Evolutionary conservation across 163 green algal genomes (phyloP).

Genomic region (Prototheca cutis): DNA sequence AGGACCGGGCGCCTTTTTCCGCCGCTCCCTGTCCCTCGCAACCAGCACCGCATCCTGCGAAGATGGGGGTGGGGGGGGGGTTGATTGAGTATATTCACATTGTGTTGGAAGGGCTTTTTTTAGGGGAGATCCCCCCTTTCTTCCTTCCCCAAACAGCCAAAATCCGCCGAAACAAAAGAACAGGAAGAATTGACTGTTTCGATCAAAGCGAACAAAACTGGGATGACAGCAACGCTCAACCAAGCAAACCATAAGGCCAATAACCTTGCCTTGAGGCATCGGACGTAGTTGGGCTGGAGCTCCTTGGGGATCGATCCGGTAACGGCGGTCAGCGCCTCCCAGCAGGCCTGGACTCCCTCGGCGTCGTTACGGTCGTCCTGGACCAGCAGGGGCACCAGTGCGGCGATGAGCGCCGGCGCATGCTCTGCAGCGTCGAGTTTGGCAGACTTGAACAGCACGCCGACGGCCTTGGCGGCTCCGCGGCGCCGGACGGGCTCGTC

Average conservation of each 20-base stretch:
- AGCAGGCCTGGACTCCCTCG: conserved; percentile 37
- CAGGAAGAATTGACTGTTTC: no score
- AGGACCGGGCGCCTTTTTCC: conserved; percentile 27
- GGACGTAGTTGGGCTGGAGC: conserved; percentile 43
- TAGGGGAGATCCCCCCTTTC: no score
- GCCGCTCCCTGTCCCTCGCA: conserved; percentile 60
- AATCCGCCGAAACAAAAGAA: no score
- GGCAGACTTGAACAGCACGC: conserved; percentile 40
- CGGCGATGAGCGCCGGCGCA: conserved; percentile 47
- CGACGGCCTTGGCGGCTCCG: conserved; percentile 44
- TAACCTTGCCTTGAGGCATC: conserved; percentile 26
- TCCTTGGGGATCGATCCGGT: conserved; percentile 75
- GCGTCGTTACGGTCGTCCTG: conserved; percentile 55
- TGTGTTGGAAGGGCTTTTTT: no score
- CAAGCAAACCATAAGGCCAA: not conserved
- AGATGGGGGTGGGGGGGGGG: not conserved
- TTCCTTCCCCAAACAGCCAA: no score
- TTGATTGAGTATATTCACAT: not conserved
- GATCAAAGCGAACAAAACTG: no score
- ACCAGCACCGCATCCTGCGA: conserved; percentile 59
- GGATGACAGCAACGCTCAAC: not conserved
- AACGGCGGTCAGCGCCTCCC: conserved; percentile 64
- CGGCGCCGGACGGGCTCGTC: conserved; percentile 50
- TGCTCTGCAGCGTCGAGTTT: conserved; percentile 60
- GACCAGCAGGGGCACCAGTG: conserved; percentile 56